Conservation (phyloP, 179 eudicot genomes). For the Amaranthus tricolor region DNA sequence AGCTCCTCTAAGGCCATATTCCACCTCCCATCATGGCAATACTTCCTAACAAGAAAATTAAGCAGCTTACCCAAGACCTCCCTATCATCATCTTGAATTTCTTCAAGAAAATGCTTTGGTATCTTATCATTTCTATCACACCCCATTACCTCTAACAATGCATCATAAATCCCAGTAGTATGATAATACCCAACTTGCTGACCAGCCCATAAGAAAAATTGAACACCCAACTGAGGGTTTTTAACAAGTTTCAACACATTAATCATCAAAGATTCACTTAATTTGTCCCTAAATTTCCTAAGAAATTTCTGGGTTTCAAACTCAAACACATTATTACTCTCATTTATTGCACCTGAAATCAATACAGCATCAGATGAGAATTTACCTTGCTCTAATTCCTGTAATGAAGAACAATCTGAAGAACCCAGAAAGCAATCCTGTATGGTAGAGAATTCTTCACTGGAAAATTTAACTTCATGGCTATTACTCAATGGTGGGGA, state of each 20-base stretch:
- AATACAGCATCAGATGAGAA: conserved; percentile 39
- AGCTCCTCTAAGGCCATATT: conserved; percentile 89
- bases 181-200: conserved; percentile 82
- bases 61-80: conserved; percentile 63
- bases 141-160: conserved; percentile 55
- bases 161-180: conserved; percentile 49
- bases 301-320: conserved; percentile 51
- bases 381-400: conserved; percentile 34
- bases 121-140: conserved; percentile 33
- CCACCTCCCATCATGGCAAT: conserved; percentile 69
- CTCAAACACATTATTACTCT: conserved; percentile 38
- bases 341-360: conserved; percentile 47
- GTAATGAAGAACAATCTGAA: conserved; percentile 10
- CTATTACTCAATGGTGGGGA: not conserved
- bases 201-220: conserved; percentile 88
- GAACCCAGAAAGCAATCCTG: conserved; percentile 19
- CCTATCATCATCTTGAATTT: conserved; percentile 59
- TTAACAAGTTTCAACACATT: conserved; percentile 58
- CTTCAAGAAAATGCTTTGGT: conserved; percentile 45
- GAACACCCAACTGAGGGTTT: conserved; percentile 60
- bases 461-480: conserved; percentile 3
- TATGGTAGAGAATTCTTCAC: conserved; percentile 41
- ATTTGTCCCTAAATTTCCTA: conserved; percentile 56
- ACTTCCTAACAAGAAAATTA: conserved; percentile 62
- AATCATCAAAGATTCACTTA: conserved; percentile 54